Evolutionary conservation across 371 early-diverging fungal genomes (phyloP), one percentile per base, ranked within the genome.

Genomic region (Blyttiomyces sp.): DNA sequence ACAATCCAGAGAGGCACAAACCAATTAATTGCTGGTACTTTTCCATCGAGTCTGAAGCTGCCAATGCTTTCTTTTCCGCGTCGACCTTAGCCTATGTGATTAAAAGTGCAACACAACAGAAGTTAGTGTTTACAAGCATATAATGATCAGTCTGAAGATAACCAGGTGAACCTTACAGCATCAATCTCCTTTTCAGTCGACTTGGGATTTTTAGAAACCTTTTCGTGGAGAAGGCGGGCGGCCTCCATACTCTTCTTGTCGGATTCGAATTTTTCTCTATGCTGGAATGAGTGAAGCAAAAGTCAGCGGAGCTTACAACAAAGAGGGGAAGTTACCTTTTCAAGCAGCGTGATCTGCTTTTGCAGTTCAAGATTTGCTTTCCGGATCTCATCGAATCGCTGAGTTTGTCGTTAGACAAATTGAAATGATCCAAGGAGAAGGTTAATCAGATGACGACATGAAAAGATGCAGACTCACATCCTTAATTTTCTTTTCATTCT

Each of bases 351-450:
- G 16, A 70, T 61, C 26, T 52, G 46, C 49, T 68, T 64, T 35
- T 66, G 61, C 23, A 74, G 57, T n/a, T 76, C 77, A 0, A 57
- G 51, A 9, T 23, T 50, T 17, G 44, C 59, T 48, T 71, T 69
- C 32, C 68, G 54, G 27, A 74, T 52, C n/a, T 72, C 74, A 49
- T 76, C 76, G 55, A 76, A 76, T 42, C 57, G 56, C 76, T 75
- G 53, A 13, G 26, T 46, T 13, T 46, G 7, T 46, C 26, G 28
- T 39, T 11, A 16, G 31, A 51, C 13, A 27, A 11, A 13, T 6
- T 33, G 33, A 51, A 30, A 6, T 51, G 6, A 6, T 7, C 24
- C 13, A 17, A 11, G 51, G 13, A 13, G 36, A 0, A 2, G 21
- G 27, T n/a, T 6, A 5, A 9, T 30, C 11, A n/a, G 19, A 24